Evolutionary conservation across 106 monocot species (phyloP).

Genomic region (Allium sativum): DNA sequence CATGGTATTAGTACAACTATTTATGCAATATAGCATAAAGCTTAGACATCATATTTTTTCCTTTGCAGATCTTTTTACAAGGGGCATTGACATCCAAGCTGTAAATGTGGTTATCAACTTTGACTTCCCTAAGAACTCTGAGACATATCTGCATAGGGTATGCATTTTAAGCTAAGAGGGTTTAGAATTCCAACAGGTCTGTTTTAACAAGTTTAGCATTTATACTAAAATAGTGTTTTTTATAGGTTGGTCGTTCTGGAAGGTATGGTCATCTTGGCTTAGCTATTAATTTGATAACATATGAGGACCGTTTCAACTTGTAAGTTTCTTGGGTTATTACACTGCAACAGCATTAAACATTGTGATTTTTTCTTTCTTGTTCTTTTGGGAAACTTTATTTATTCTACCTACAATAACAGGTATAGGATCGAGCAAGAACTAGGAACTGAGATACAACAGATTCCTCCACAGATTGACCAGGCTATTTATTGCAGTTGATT

Average conservation of each 20-base stretch:
- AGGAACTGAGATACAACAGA: constrained; percentile 92
- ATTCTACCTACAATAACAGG: constrained; percentile 20
- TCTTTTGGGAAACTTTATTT: neutral
- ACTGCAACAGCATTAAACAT: neutral
- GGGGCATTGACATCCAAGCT: constrained; percentile 97
- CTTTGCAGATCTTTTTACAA: constrained; percentile 80
- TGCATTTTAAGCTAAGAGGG: neutral
- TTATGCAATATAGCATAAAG: too few species aligned
- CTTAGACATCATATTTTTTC: neutral
- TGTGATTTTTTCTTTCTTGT: neutral
- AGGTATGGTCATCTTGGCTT: constrained; percentile 95
- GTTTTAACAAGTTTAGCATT: neutral
- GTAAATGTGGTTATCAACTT: constrained; percentile 99
- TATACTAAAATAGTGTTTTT: neutral
- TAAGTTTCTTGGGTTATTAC: constrained; percentile 9
- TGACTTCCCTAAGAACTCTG: constrained; percentile 88
- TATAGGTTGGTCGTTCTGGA: constrained; percentile 90
- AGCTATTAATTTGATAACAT: constrained; percentile 91
- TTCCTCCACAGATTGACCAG: constrained; percentile 87
- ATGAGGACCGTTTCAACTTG: constrained; percentile 92
- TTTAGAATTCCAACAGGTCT: neutral
- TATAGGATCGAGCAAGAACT: constrained; percentile 96
- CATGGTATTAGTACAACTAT: too few species aligned
- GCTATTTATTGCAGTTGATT: constrained; percentile 84
- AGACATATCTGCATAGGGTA: constrained; percentile 98